Evolutionary conservation across 2,329 filamentous ascomycete genomes (phyloP), one percentile per base, ranked within the genome.

Genomic region (Dendryphion nanum): DNA sequence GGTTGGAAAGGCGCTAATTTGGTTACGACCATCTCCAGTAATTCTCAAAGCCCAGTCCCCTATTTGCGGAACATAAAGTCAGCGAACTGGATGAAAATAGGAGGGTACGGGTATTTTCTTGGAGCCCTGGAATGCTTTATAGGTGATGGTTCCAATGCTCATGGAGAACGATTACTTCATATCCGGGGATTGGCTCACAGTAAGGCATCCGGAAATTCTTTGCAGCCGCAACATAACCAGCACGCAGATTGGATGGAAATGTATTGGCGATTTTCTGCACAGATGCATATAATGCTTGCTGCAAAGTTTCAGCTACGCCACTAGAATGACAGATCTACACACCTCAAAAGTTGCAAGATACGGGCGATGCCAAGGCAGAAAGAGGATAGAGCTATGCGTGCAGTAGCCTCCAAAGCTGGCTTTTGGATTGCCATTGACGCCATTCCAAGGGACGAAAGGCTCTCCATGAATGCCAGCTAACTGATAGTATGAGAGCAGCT

Each of bases 341-440:
- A 78, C 77, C 67, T 85, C 74, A 45, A 72, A 81, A 2, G 85
- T 66, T 2, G 77, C 71, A 26, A 94, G 69, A 62, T 93, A 94
- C 0, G 88, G 85, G 16, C 89, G 77, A 70, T 95, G 89, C 89
- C 89, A 95, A 19, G 81, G 77, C n/a, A 85, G 76, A 59, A 95
- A 93, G 12, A 94, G 68, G 21, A 85, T 79, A 3, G 86, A 89
- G 18, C 74, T 78, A 62, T 95, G 89, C 4, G 80, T 79, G 59
- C 89, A 95, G 57, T 90, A 94, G 23, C 42, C 42, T 3, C 37
- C 41, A 23, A 33, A 37, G 10, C 17, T n/a, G 18, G 37, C 20
- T 8, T 40, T 33, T n/a, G 18, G n/a, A 19, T 40, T 33, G 8
- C 40, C 37, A 19, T 20, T 29, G 4, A 36, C 36, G 10, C 23